Conservation (phyloP, 2,329 filamentous ascomycete species). For the Verruconis gallopava region DNA sequence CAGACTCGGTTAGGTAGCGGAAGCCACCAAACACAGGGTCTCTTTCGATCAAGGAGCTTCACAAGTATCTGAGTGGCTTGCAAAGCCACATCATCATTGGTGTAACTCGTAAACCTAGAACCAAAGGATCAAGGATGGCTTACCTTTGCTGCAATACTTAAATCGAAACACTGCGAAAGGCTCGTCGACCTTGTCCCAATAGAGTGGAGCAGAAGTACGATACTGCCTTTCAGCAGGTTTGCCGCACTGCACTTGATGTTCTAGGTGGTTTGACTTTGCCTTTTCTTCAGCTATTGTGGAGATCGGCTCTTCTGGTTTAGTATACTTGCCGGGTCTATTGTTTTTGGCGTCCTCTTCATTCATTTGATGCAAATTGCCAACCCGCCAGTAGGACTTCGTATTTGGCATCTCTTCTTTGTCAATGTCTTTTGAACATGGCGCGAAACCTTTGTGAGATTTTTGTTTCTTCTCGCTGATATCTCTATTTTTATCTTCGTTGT, state of each 20-base stretch:
- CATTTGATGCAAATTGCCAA: background rate
- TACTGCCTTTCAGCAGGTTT: conserved; percentile 27
- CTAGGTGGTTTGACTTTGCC: conserved; percentile 14
- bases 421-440: too few species aligned
- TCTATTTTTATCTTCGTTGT: conserved; percentile 1
- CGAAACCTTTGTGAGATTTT: conserved; percentile 4
- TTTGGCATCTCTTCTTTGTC: background rate
- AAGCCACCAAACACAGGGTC: background rate
- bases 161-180: conserved; percentile 37
- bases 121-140: background rate
- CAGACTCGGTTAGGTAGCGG: background rate
- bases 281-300: conserved; percentile 13
- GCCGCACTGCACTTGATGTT: conserved; percentile 23
- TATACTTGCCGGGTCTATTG: conserved; percentile 9
- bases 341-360: background rate
- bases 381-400: conserved; percentile 4
- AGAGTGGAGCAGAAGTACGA: conserved; percentile 17
- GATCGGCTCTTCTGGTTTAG: conserved; percentile 21
- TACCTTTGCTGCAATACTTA: conserved; percentile 28
- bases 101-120: background rate
- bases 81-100: conserved; percentile 4
- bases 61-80: conserved; percentile 7
- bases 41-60: background rate
- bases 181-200: conserved; percentile 16
- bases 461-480: conserved; percentile 5